phyloP scores from a whole-genome alignment of 345 rosid species.

The Lepidium aucheri region DNA sequence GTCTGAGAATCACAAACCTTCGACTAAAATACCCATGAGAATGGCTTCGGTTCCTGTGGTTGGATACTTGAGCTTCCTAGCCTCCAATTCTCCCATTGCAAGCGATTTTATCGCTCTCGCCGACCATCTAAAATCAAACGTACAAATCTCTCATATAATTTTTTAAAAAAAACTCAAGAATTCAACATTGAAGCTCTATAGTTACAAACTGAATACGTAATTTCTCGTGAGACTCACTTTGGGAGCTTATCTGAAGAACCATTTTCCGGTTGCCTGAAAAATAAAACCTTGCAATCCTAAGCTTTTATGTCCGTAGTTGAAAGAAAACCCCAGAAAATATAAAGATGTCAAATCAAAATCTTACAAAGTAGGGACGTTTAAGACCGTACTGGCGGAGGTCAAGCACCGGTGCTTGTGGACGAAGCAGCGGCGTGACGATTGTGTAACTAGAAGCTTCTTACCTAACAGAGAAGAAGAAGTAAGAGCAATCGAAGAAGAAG shows the following conservation, averaged over 20 bases:
- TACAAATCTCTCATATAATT: not conserved
- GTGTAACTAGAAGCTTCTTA: slow-evolving; percentile 31
- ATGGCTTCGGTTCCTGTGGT: slow-evolving; percentile 74
- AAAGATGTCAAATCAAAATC: not conserved
- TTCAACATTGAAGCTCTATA: not conserved
- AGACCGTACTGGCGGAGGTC: slow-evolving; percentile 35
- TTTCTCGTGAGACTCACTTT: slow-evolving; percentile 41
- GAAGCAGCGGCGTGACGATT: slow-evolving; percentile 25
- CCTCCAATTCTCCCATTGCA: slow-evolving; percentile 79
- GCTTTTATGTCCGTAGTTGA: not conserved
- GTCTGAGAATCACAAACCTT: slow-evolving; percentile 48
- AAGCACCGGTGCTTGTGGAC: slow-evolving; percentile 30
- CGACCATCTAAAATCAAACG: slow-evolving; percentile 60
- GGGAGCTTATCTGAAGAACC: slow-evolving; percentile 44
- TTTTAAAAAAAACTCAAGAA: not conserved
- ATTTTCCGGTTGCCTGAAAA: slow-evolving; percentile 51
- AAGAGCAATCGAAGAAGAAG: slow-evolving; percentile 17
- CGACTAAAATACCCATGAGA: slow-evolving; percentile 84
- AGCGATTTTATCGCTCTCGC: slow-evolving; percentile 77
- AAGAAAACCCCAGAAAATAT: not conserved
- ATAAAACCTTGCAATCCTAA: slow-evolving; percentile 7
- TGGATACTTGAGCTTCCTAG: slow-evolving; percentile 89
- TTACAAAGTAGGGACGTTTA: slow-evolving; percentile 66
- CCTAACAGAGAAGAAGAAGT: slow-evolving; percentile 41
- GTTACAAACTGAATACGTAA: not conserved